Conservation (phyloP, 257 asterid species). For the Solanum pinnatisectum region DNA sequence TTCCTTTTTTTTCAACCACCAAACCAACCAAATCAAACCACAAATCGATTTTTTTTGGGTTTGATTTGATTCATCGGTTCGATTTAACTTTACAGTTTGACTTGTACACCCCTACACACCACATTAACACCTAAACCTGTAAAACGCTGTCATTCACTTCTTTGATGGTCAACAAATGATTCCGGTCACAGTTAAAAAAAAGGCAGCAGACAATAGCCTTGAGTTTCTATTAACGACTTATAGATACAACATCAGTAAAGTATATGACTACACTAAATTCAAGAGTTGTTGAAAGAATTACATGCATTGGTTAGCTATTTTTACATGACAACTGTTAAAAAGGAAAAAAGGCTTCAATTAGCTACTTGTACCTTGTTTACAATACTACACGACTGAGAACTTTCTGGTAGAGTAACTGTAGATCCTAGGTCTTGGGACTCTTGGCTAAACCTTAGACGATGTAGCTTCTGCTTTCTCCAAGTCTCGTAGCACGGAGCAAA, state of each 20-base stretch:
- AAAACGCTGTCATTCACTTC: background rate
- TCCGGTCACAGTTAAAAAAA: background rate
- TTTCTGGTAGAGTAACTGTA: constrained; percentile 3
- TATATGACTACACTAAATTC: background rate
- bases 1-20: too few relatives aligned
- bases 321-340: background rate
- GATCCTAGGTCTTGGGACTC: constrained; percentile 13
- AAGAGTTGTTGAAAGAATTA: background rate
- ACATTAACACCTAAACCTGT: too few relatives aligned
- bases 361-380: background rate
- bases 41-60: too few relatives aligned
- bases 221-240: background rate
- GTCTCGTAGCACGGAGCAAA: constrained; percentile 48
- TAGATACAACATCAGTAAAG: background rate
- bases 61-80: too few relatives aligned
- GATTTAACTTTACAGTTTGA: too few relatives aligned
- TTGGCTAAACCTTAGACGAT: constrained; percentile 23
- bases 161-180: background rate
- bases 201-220: background rate
- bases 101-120: too few relatives aligned
- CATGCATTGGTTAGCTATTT: background rate
- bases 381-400: constrained; percentile 14
- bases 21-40: too few relatives aligned
- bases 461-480: constrained; percentile 39
- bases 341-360: background rate